Evolutionary conservation across 345 rosid genomes (phyloP), one percentile per base, ranked within the genome.

Genomic region (Gossypioides kirkii): DNA sequence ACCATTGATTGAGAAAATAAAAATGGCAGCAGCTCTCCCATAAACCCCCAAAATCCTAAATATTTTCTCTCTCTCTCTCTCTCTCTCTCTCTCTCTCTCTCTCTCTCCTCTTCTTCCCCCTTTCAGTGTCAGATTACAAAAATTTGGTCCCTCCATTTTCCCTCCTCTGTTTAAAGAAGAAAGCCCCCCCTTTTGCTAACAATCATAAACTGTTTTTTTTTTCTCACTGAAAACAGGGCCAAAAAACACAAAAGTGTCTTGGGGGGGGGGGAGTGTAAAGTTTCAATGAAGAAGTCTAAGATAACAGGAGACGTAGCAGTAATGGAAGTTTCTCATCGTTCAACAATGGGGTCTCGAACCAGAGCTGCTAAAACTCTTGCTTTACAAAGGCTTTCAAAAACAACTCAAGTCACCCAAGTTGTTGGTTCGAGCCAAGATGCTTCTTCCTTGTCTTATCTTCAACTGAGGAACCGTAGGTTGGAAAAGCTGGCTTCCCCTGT

Each of bases 341-440:
- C 76, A 1, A 11, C 76, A 18, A 5, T 77, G 10, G 85, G 83
- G 10, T 74, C 75, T 63, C 81, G 82, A 1, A 82, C 85, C 42
- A 79, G 85, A 14, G 79, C 80, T 12, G 85, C 85, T 22, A 82
- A 82, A 74, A 71, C 85, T 80, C 80, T 82, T 74, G 85, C 85
- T 10, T 73, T 82, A 58, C 74, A 79, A 73, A 73, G 80, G 32
- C 80, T 82, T 6, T 73, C 72, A 14, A 72, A 25, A 25, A 59
- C 54, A 26, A 49, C 38, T 32, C 38, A 32, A 32, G 38, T 32
- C 1, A 26, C 53, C 28, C 4, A 28, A 53, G 18, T 6, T 11
- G 61, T 70, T 14, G 43, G 25, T 25, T 50, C 56, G 11, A 52
- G 12, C 46, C 26, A 60, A 6, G 74, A 72, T 6, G 42, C 17